phyloP scores from a whole-genome alignment of 495 filamentous ascomycete species.

The Podospora sp. region DNA sequence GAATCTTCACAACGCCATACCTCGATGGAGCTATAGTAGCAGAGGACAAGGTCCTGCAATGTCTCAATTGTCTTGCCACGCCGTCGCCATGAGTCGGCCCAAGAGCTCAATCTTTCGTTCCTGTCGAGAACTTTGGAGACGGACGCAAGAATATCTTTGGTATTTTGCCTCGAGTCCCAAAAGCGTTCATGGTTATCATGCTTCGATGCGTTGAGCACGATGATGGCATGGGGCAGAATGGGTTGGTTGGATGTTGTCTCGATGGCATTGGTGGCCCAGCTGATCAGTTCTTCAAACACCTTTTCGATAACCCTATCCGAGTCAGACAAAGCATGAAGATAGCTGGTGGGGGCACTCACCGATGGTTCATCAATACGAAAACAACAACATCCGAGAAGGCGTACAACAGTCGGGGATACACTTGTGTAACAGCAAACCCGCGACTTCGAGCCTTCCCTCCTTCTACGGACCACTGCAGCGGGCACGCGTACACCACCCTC shows the following conservation, averaged over 20 bases:
- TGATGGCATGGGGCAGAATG: conserved; percentile 17
- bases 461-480: conserved; percentile 6
- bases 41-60: conserved; percentile 13
- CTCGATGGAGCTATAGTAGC: conserved; percentile 16
- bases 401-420: conserved; percentile 11
- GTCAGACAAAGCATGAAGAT: background rate
- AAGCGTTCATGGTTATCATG: conserved; percentile 1
- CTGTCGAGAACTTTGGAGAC: conserved; percentile 2
- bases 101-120: conserved; percentile 4
- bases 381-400: conserved; percentile 14
- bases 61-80: conserved; percentile 11
- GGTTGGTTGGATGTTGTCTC: conserved; percentile 15
- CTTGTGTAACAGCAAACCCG: conserved; percentile 10
- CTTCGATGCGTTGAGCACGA: conserved; percentile 15
- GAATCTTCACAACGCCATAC: background rate
- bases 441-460: background rate
- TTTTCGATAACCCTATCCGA: conserved; percentile 8
- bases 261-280: conserved; percentile 13
- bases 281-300: conserved; percentile 9
- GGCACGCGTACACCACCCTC: conserved; percentile 4
- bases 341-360: background rate
- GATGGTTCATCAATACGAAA: conserved; percentile 7
- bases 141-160: conserved; percentile 6
- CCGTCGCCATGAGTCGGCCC: conserved; percentile 5
- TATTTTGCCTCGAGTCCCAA: conserved; percentile 9